Conservation (phyloP, 345 rosid genomes). For the Pistacia vera region DNA sequence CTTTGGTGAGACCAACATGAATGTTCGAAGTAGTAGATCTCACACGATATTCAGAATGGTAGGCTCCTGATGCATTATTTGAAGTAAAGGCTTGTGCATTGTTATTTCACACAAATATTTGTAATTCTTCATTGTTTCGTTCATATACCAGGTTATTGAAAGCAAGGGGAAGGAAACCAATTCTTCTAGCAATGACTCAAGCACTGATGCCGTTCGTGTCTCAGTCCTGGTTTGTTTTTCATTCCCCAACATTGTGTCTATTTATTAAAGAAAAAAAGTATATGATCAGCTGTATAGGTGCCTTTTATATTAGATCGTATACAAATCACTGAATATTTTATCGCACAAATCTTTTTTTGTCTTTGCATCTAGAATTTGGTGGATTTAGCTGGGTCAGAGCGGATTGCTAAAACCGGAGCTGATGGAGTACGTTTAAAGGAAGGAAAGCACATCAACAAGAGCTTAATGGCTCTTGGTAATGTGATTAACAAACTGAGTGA, state of each 20-base stretch:
- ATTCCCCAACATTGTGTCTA: background rate
- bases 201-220: conserved; percentile 77
- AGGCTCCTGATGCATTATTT: conserved; percentile 15
- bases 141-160: conserved; percentile 73
- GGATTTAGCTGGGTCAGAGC: conserved; percentile 94
- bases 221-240: conserved; percentile 73
- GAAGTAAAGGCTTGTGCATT: background rate
- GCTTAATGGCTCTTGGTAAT: conserved; percentile 95
- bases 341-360: conserved; percentile 5
- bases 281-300: background rate
- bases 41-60: conserved; percentile 99
- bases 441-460: conserved; percentile 94
- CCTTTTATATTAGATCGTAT: conserved; percentile 5
- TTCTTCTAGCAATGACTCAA: conserved; percentile 37
- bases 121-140: conserved; percentile 3
- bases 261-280: background rate
- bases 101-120: background rate
- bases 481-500: conserved; percentile 94
- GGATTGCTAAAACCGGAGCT: conserved; percentile 94
- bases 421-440: conserved; percentile 90
- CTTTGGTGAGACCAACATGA: conserved; percentile 98
- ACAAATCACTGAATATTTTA: background rate
- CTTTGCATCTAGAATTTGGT: conserved; percentile 68
- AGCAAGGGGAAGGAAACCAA: conserved; percentile 64
- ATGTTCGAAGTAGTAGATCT: conserved; percentile 91